Percentiles rank a stretch among this genome's conserved stretches.
Conservation (phyloP, 306 rosid genomes). For the Medicago arabica region DNA sequence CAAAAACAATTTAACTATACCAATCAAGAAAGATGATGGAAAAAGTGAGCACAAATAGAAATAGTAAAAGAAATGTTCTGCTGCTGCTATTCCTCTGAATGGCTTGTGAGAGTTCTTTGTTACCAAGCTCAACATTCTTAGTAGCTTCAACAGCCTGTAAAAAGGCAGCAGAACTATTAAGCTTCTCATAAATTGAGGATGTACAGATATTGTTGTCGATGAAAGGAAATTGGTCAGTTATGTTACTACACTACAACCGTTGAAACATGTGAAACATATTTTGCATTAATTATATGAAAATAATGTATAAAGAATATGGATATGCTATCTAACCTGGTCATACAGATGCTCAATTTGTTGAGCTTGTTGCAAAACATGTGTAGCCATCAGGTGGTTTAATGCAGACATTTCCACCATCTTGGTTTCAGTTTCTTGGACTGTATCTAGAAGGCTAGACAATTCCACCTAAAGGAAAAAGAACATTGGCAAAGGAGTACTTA, state of each 20-base stretch:
- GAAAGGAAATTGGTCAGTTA: neutral
- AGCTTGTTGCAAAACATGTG: conserved; percentile 94
- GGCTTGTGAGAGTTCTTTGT: conserved; percentile 92
- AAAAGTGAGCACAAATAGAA: conserved; percentile 84
- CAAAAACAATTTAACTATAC: conserved; percentile 63
- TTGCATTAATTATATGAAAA: neutral
- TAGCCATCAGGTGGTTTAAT: conserved; percentile 88
- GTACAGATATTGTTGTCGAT: neutral
- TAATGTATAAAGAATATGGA: conserved; percentile 4
- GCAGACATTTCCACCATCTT: conserved; percentile 99
- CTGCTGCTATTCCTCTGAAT: conserved; percentile 85
- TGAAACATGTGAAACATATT: conserved; percentile 3
- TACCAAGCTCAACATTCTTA: conserved; percentile 85
- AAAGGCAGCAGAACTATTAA: conserved; percentile 26
- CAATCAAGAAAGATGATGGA: conserved; percentile 91
- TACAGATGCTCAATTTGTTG: conserved; percentile 91
- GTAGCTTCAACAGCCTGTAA: conserved; percentile 98
- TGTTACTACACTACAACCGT: neutral
- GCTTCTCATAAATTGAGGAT: conserved; percentile 12
- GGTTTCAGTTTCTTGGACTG: conserved; percentile 93
- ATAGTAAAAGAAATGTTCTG: conserved; percentile 90
- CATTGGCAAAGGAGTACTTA: too few species aligned
- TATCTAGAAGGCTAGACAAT: conserved; percentile 75
- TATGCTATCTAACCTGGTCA: conserved; percentile 68
- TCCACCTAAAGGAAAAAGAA: conserved; percentile 68